Evolutionary conservation across 1,284 basidiomycete genomes (phyloP).

Genomic region (Rhodotorula sp.): DNA sequence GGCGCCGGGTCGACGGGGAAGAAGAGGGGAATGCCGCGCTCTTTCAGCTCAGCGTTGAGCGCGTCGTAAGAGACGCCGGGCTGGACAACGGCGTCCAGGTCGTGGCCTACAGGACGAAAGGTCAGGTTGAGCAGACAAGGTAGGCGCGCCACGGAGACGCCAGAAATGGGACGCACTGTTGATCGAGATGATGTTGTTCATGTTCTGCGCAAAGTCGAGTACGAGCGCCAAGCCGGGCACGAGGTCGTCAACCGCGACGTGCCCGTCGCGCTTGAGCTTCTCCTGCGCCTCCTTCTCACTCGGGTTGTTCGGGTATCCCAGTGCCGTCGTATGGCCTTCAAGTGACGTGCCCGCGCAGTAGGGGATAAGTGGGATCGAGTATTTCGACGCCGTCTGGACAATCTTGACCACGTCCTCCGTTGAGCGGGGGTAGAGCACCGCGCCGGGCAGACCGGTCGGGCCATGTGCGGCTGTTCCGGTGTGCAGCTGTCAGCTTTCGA

Average conservation of each 20-base stretch:
- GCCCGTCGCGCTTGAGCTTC: conserved; percentile 29
- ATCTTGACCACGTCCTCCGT: conserved; percentile 71
- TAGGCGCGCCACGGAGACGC: not conserved
- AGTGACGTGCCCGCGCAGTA: conserved; percentile 67
- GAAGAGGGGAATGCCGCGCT: conserved; percentile 76
- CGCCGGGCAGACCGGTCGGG: conserved; percentile 44
- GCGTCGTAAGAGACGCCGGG: conserved; percentile 85
- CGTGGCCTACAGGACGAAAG: conserved; percentile 51
- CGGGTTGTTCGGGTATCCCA: conserved; percentile 34
- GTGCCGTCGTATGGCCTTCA: conserved; percentile 56
- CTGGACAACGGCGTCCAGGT: conserved; percentile 65
- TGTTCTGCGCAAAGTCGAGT: conserved; percentile 71
- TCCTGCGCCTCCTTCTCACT: conserved; percentile 17
- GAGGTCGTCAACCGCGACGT: conserved; percentile 37
- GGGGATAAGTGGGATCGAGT: conserved; percentile 69
- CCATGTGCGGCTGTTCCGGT: conserved; percentile 30
- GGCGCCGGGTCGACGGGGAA: conserved; percentile 67
- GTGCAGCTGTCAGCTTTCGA: not conserved
- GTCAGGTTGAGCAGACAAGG: not conserved
- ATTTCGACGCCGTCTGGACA: conserved; percentile 63
- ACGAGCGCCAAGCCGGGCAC: conserved; percentile 41
- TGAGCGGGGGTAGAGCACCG: conserved; percentile 44
- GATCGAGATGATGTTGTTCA: conserved; percentile 80
- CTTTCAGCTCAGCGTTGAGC: conserved; percentile 71
- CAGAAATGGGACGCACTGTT: conserved; percentile 60